Percentiles rank a stretch among this genome's conserved stretches.
phyloP scores from a whole-genome alignment of 495 filamentous ascomycete species.

The Penicillium psychrofluorescens region DNA sequence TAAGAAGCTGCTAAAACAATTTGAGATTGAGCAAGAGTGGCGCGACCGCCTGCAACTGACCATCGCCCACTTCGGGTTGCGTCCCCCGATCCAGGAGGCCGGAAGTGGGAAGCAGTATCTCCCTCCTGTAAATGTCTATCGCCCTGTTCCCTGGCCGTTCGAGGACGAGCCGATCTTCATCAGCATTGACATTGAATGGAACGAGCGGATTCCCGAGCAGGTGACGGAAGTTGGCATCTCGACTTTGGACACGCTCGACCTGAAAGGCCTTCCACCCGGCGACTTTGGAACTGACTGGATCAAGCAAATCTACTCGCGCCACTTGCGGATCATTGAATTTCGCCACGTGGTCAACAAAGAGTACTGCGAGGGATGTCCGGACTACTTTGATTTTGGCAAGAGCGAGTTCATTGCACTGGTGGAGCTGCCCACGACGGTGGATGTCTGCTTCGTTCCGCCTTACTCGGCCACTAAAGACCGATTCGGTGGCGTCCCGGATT shows the following conservation, averaged over 20 bases:
- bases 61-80: background rate
- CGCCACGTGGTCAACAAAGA: conserved; percentile 51
- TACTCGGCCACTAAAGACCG: no score
- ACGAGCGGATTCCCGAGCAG: conserved; percentile 51
- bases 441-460: conserved; percentile 37
- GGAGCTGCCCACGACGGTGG: conserved; percentile 33
- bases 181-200: conserved; percentile 74
- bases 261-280: conserved; percentile 48
- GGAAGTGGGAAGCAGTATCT: background rate
- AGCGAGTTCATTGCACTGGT: conserved; percentile 36
- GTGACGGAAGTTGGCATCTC: conserved; percentile 86
- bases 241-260: conserved; percentile 65
- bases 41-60: no score
- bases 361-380: conserved; percentile 63
- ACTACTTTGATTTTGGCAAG: conserved; percentile 67
- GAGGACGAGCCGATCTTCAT: conserved; percentile 60
- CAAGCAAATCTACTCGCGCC: conserved; percentile 54
- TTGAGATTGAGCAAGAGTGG: background rate
- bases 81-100: background rate
- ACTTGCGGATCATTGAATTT: conserved; percentile 72
- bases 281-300: conserved; percentile 55
- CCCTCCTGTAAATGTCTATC: conserved; percentile 19
- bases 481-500: background rate
- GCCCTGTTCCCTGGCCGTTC: conserved; percentile 38
- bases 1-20: background rate